Evolutionary conservation across 176 grass and related monocot species (phyloP), one percentile per base, ranked within the genome.

Genomic region (Lolium rigidum): DNA sequence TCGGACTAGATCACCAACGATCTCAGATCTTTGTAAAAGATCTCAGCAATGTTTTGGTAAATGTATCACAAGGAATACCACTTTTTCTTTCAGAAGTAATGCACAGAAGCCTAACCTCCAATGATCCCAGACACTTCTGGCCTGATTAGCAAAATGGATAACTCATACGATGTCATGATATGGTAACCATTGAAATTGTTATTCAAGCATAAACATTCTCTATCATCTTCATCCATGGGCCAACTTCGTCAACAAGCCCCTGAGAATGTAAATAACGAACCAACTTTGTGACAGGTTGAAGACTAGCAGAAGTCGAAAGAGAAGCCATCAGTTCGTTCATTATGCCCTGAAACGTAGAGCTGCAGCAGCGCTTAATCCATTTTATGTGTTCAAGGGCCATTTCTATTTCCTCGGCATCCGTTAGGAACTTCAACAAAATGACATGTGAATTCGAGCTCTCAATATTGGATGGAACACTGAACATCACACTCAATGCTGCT

Each of bases 341-440:
- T 84, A 95, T 71, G 74, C 72, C 88, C 49, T 89, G 65, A 57
- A 95, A 88, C 80, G 21, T 70, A 76, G 74, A 90, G 79, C 83
- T 44, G 39, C 74, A 73, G 79, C 92, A 86, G 57, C 14, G 86
- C 26, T 63, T 90, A 18, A 92, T 39, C 88, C 91, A 94, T 82
- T 87, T 82, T 87, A 98, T 85, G 72, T 98, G 93, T 60, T 92
- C 78, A 85, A 92, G 31, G 78, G 91, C 89, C 89, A 93, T 89
- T 49, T 95, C 93, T 79, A 92, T 70, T 87, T 93, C 70, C 56
- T 91, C 93, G 48, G 81, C 86, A 81, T 91, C 86, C 43, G 78
- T 92, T 84, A 95, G 87, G 43, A 84, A 67, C 78, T 92, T 98
- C 59, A 98, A 83, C 48, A 95, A 77, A 76, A 95, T 92, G 44